Evolutionary conservation across 2,329 filamentous ascomycete species (phyloP), one percentile per base, ranked within the genome.

Genomic region (Colletotrichum destructivum): DNA sequence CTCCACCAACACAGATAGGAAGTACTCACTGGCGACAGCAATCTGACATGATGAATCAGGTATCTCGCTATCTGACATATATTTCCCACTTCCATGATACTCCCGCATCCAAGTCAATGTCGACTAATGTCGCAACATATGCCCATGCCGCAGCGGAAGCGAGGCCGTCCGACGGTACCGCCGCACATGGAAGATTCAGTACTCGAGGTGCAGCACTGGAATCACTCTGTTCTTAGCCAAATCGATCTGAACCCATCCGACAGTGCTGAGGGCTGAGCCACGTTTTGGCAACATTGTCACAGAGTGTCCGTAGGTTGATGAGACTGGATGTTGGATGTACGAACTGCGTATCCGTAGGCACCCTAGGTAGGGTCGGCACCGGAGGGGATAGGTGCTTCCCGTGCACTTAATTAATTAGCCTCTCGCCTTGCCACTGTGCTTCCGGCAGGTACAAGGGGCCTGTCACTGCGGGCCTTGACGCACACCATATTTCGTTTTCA

Each of bases 381-480:
- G 35, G 9, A 38, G 35, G 35, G 8, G 35, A 38, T 38, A 49
- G 35, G 60, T 52, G 60, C 23, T 52, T 71, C 51, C 69, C 64
- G 69, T 71, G 65, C 59, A n/a, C 38, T 57, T 52, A 38, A 31
- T 31, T 57, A 52, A 44, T 63, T 71, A 69, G 69, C 59, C 57
- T 63, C 65, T 61, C 65, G 46, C 44, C 52, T 61, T 18, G 54
- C 35, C 54, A 61, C 64, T 71, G 57, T 71, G 62, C 64, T 54
- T 70, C 62, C 56, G 68, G 62, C 62, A 42, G 57, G 64, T 55
- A 51, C 49, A 57, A 16, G 49, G 52, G 67, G 62, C 31, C 47
- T 56, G 62, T 61, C 62, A 42, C 40, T 55, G 46, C 23, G 11
- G 54, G 46, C 21, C 46, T 62, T 51, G 46, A 52, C 9, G 46